Evolutionary conservation across 1,284 basidiomycete species (phyloP).

Genomic region (Tylopilus sp.): DNA sequence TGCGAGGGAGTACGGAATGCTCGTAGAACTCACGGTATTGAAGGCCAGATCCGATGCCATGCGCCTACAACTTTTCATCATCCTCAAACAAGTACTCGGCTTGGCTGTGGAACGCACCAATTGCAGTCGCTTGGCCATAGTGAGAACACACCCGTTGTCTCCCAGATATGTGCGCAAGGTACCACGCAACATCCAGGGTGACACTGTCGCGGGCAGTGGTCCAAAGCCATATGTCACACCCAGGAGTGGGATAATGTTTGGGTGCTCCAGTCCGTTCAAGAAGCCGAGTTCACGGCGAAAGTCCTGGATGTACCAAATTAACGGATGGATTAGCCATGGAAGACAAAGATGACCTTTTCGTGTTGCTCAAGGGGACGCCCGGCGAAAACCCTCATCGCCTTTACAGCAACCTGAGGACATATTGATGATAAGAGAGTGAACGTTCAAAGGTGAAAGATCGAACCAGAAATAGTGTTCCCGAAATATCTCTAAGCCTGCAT

Average conservation of each 20-base stretch:
- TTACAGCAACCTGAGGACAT: too few species aligned
- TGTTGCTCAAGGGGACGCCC: too few species aligned
- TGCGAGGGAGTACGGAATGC: too few species aligned
- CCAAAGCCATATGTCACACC: constrained; percentile 14
- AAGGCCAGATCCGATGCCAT: constrained; percentile 10
- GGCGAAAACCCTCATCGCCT: too few species aligned
- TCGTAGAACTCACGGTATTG: constrained; percentile 10
- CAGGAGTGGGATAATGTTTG: constrained; percentile 15
- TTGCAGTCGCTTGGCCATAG: neutral
- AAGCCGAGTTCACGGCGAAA: constrained; percentile 15
- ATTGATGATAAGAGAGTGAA: too few species aligned
- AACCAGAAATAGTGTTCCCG: neutral
- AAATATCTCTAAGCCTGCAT: neutral
- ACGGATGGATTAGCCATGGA: too few species aligned
- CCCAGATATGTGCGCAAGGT: constrained; percentile 10
- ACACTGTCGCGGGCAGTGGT: neutral
- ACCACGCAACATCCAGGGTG: constrained; percentile 9
- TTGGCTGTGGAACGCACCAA: neutral
- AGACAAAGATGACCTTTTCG: too few species aligned
- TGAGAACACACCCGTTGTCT: neutral
- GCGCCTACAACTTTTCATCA: neutral
- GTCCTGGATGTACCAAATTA: neutral
- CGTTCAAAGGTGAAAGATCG: neutral
- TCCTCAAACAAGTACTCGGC: neutral
- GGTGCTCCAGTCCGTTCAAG: constrained; percentile 13